phyloP scores from a whole-genome alignment of 2,329 filamentous ascomycete genomes.

The Diaporthe nobilis region DNA sequence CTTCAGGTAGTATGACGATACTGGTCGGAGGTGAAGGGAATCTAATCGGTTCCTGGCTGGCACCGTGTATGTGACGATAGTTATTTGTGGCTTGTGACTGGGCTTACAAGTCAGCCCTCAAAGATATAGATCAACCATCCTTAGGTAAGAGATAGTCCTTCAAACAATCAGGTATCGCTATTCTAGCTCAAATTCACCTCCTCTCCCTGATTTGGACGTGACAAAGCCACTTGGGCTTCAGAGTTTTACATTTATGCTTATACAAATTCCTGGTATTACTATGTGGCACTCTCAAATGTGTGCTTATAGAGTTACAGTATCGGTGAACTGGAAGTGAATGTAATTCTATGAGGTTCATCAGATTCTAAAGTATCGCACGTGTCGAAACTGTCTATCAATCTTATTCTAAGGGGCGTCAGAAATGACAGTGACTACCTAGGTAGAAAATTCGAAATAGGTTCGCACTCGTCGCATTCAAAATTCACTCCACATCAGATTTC shows the following conservation, averaged over 20 bases:
- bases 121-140: no score
- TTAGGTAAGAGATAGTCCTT: no score
- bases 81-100: no score
- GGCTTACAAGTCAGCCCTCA: no score
- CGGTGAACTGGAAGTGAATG: background rate
- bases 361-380: background rate
- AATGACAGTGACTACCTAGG: constrained; percentile 1
- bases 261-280: background rate
- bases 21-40: background rate
- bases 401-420: background rate
- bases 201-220: no score
- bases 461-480: background rate
- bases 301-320: background rate
- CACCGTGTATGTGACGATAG: background rate
- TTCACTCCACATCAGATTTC: background rate
- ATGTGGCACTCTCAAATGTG: no score
- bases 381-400: background rate
- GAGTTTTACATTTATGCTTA: background rate
- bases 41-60: background rate
- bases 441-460: background rate
- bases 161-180: no score
- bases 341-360: background rate
- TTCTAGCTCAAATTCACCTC: no score
- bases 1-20: background rate
- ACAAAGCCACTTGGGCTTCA: no score